Conservation (phyloP, 495 filamentous ascomycete species). For the Aspergillus indologenus region DNA sequence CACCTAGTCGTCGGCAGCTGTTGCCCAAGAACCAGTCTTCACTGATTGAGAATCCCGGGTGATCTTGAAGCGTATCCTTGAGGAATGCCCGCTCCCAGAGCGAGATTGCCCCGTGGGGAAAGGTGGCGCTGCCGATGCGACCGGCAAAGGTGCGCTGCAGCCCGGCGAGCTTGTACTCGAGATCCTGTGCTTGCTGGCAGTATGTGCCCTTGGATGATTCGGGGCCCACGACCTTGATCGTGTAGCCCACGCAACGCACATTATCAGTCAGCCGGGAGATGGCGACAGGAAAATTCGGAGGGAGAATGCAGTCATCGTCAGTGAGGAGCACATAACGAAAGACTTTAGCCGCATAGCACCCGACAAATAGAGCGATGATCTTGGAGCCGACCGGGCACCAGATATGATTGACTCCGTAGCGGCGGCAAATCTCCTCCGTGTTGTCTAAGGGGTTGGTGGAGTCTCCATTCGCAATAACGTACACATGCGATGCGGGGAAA, state of each 20-base stretch:
- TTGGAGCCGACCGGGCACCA: slow-evolving; percentile 43
- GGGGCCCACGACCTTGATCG: slow-evolving; percentile 40
- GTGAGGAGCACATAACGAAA: slow-evolving; percentile 45
- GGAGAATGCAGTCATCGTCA: slow-evolving; percentile 48
- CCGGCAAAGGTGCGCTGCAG: slow-evolving; percentile 39
- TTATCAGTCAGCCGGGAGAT: slow-evolving; percentile 35
- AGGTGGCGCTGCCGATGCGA: slow-evolving; percentile 39
- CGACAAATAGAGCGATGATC: slow-evolving; percentile 47
- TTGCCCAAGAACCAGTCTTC: slow-evolving; percentile 50
- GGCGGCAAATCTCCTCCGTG: slow-evolving; percentile 44
- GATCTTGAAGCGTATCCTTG: slow-evolving; percentile 40
- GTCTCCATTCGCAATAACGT: slow-evolving; percentile 45
- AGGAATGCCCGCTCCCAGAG: slow-evolving; percentile 43
- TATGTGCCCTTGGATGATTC: slow-evolving; percentile 31
- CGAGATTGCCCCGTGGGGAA: slow-evolving; percentile 44
- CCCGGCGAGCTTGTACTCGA: slow-evolving; percentile 46
- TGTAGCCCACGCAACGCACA: slow-evolving; percentile 43
- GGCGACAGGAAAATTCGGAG: slow-evolving; percentile 41
- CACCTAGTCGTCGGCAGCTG: slow-evolving; percentile 41
- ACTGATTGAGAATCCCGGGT: slow-evolving; percentile 43
- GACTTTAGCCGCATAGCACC: slow-evolving; percentile 37
- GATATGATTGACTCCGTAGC: slow-evolving; percentile 39
- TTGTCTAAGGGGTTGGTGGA: slow-evolving; percentile 38
- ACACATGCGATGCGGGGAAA: slow-evolving; percentile 44
- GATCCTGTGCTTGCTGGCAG: slow-evolving; percentile 46